Evolutionary conservation across 2,329 filamentous ascomycete species (phyloP), one percentile per base, ranked within the genome.

Genomic region (Trichoderma simmonsii): DNA sequence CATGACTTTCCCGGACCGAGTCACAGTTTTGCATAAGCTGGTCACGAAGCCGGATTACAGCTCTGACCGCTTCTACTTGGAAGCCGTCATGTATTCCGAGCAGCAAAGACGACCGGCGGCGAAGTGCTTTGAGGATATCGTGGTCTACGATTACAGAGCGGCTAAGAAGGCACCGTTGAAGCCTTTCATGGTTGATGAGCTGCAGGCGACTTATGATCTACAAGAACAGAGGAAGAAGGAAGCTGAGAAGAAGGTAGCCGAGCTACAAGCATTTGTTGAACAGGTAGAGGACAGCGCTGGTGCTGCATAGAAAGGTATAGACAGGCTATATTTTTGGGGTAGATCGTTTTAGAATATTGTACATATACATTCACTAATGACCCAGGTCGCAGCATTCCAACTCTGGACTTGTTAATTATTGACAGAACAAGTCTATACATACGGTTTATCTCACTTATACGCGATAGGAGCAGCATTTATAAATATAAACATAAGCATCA

Each of bases 11-110:
- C 94, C 94, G 0, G 94, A 97, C 80, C 87, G 88, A 63, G 89
- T 97, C 73, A 94, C 92, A 0, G 93, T 96, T 24, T 92, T 95
- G 77, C 94, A 97, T 82, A 95, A 92, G 79, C 87, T 97, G 14
- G 82, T 86, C 3, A 80, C 82, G 28, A 81, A 85, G 71, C 91
- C 90, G 3, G 72, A 77, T 21, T 73, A 77, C 24, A 74, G 74
- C 3, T 81, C 82, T 0, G 77, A 82, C 21, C 86, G 87, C 24
- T 87, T 95, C 74, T 80, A 88, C 69, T 79, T 90, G 71, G 86
- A 90, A 75, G 87, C 86, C 64, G 79, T 89, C n/a, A 85, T 97
- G 64, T 79, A 97, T 18, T 97, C 93, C 1, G 93, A 97, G 79
- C 84, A 85, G 51, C 90, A 93, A 77, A 90, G 91, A 77, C 86